Conservation (phyloP, 345 rosid genomes). For the Crucihimalaya himalaica region DNA sequence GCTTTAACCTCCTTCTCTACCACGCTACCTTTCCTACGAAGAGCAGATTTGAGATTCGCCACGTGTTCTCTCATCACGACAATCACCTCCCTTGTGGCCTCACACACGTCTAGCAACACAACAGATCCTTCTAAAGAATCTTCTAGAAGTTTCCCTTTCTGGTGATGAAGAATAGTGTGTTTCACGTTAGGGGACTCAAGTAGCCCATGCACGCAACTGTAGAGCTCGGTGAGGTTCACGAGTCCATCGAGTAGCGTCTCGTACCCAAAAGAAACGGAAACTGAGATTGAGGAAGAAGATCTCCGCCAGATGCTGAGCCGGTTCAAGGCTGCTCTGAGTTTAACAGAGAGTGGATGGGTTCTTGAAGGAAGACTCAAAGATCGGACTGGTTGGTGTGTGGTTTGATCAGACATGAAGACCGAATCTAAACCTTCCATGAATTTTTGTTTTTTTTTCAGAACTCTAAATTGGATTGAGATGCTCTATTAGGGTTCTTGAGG, state of each 20-base stretch:
- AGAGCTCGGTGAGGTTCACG: constrained; percentile 47
- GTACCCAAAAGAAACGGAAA: constrained; percentile 25
- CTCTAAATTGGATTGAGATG: constrained; percentile 12
- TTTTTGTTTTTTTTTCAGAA: background rate
- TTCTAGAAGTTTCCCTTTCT: constrained; percentile 39
- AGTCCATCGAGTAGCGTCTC: constrained; percentile 44
- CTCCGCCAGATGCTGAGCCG: constrained; percentile 42
- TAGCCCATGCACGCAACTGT: constrained; percentile 41
- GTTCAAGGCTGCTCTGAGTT: constrained; percentile 43
- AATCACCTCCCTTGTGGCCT: constrained; percentile 37
- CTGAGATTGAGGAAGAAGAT: constrained; percentile 32
- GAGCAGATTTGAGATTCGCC: constrained; percentile 47
- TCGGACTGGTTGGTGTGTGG: constrained; percentile 39
- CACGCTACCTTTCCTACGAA: constrained; percentile 46
- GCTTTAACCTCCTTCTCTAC: constrained; percentile 40
- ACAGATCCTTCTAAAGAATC: constrained; percentile 45
- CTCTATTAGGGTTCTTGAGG: constrained; percentile 14
- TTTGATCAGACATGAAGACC: background rate
- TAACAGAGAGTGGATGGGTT: constrained; percentile 43
- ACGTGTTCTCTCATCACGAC: constrained; percentile 42
- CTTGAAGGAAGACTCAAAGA: constrained; percentile 56
- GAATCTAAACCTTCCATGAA: constrained; percentile 10
- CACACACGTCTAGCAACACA: constrained; percentile 46
- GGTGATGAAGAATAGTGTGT: constrained; percentile 27
- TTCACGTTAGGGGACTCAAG: constrained; percentile 39